phyloP scores from a whole-genome alignment of 257 asterid genomes.

The Ocimum tenuiflorum region DNA sequence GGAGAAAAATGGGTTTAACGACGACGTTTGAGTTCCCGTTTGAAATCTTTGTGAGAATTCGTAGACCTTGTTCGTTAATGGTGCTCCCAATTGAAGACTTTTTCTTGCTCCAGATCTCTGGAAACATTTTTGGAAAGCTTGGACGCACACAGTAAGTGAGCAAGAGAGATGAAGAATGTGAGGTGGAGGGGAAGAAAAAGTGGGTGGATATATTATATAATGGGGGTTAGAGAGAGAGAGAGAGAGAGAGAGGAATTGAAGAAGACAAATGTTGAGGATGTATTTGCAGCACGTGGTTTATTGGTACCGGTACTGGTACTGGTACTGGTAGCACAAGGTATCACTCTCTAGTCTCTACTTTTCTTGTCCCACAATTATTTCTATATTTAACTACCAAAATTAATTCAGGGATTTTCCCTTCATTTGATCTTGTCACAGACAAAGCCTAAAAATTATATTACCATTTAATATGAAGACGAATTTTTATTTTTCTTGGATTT shows the following conservation, averaged over 20 bases:
- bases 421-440: too few species aligned
- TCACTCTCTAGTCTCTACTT: neutral
- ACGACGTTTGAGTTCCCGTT: slow-evolving; percentile 20
- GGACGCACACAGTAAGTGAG: neutral
- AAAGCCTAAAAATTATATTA: too few species aligned
- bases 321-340: neutral
- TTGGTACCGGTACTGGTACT: neutral
- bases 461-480: too few species aligned
- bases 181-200: slow-evolving; percentile 24
- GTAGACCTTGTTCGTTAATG: slow-evolving; percentile 22
- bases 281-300: slow-evolving; percentile 22
- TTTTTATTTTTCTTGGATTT: too few species aligned
- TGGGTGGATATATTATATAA: too few species aligned
- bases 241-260: neutral
- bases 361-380: slow-evolving; percentile 16
- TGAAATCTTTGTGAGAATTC: slow-evolving; percentile 19
- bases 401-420: neutral
- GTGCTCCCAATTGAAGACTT: slow-evolving; percentile 2
- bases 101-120: slow-evolving; percentile 34
- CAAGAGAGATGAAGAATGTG: slow-evolving; percentile 3
- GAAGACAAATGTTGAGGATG: slow-evolving; percentile 16
- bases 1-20: slow-evolving; percentile 23
- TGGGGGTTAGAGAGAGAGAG: too few species aligned
- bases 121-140: slow-evolving; percentile 23
- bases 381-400: neutral